Percentiles rank a stretch among this genome's conserved stretches.
These are phyloP conservation scores for Byssochlamys sp. DNA, from an alignment of 2,329 filamentous ascomycete genomes.

Conservation along the genomic window DNA sequence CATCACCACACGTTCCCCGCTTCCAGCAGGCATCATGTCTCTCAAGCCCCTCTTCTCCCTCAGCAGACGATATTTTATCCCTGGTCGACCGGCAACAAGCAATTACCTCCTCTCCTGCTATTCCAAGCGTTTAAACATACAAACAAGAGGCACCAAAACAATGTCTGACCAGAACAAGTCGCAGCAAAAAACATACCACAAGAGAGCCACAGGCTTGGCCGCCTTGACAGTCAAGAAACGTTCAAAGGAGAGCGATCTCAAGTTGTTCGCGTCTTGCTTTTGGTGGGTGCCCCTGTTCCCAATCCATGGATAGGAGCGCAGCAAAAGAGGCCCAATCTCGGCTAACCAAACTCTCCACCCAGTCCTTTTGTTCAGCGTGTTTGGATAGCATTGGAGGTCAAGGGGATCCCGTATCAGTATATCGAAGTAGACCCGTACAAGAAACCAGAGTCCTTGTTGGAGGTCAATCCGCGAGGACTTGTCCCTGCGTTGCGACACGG, in stretches of 20 bases:
- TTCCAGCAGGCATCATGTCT: not conserved
- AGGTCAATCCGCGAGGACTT: constrained; percentile 65
- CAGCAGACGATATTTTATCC: not conserved
- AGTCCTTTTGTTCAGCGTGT: constrained; percentile 79
- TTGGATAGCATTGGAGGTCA: constrained; percentile 79
- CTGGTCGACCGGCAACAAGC: not conserved
- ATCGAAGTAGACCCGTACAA: constrained; percentile 70
- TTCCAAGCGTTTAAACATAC: not conserved
- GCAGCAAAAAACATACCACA: constrained; percentile 58
- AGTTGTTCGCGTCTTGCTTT: constrained; percentile 73
- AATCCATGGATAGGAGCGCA: constrained; percentile 1
- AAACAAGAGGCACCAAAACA: constrained; percentile 12
- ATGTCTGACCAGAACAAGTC: constrained; percentile 42
- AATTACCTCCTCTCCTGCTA: not conserved
- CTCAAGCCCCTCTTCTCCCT: not conserved
- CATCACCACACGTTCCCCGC: not conserved
- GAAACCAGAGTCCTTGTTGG: constrained; percentile 59
- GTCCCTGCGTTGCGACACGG: constrained; percentile 70
- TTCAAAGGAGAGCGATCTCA: constrained; percentile 59
- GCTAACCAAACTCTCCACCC: constrained; percentile 5
- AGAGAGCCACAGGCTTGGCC: constrained; percentile 63
- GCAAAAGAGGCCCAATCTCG: constrained; percentile 7
- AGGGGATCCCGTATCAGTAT: constrained; percentile 71
- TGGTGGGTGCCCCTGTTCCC: constrained; percentile 47
- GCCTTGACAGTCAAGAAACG: constrained; percentile 60